A percentile compares a stretch with the other conserved stretches of the same genome.
These are phyloP conservation scores for Elsinoe perseae DNA, from an alignment of 2,329 filamentous ascomycete genomes.

Conservation along the genomic window DNA sequence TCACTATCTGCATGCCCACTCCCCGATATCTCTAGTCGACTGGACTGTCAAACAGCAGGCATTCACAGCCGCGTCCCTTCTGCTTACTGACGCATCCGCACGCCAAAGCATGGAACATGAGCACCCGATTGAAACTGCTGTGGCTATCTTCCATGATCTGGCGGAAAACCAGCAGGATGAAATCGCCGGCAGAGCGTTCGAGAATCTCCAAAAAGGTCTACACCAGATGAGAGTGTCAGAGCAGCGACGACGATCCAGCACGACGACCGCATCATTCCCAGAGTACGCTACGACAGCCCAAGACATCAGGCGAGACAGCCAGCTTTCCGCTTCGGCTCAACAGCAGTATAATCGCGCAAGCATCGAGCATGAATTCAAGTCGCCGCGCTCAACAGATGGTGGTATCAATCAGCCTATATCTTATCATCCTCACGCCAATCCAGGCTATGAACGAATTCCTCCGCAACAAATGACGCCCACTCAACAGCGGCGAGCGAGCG, in stretches of 20 bases:
- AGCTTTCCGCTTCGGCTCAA: background rate
- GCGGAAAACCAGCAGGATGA: background rate
- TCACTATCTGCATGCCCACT: slow-evolving; percentile 39
- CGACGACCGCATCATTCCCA: background rate
- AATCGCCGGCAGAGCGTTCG: background rate
- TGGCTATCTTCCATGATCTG: slow-evolving; percentile 6
- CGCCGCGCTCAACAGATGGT: background rate
- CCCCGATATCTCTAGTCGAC: slow-evolving; percentile 39
- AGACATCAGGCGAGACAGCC: slow-evolving; percentile 6
- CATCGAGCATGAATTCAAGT: background rate
- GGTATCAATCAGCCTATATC: background rate
- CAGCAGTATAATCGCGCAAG: background rate
- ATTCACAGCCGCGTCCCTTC: slow-evolving; percentile 45
- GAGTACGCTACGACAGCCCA: background rate
- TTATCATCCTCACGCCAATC: background rate
- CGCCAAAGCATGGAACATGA: background rate
- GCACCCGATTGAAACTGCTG: slow-evolving; percentile 6
- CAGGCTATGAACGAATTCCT: background rate
- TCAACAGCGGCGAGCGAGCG: background rate
- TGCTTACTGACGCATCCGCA: slow-evolving; percentile 25
- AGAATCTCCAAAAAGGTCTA: background rate
- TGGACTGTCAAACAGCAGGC: slow-evolving; percentile 45
- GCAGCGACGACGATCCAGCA: slow-evolving; percentile 4
- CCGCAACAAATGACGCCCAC: background rate
- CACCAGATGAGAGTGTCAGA: background rate